phyloP scores from a whole-genome alignment of 176 grass and related monocot species.

The Olyra latifolia region DNA sequence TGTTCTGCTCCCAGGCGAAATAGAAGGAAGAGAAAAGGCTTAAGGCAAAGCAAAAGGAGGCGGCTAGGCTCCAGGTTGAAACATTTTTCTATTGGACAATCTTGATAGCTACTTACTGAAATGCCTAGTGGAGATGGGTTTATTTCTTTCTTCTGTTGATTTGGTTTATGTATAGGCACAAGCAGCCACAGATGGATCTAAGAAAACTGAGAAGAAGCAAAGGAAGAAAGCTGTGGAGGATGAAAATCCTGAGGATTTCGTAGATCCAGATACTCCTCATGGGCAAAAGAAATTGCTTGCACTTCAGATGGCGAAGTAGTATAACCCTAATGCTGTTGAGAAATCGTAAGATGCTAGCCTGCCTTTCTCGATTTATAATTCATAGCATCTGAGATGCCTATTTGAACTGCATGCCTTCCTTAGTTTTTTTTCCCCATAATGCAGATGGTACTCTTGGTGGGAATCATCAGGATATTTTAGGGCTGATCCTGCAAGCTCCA shows the following conservation, averaged over 20 bases:
- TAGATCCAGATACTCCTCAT: constrained; percentile 53
- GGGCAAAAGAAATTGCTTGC: constrained; percentile 73
- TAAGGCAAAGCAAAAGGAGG: constrained; percentile 76
- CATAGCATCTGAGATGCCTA: neutral
- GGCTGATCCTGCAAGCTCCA: constrained; percentile 69
- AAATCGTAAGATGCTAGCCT: constrained; percentile 54
- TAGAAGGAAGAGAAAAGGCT: constrained; percentile 77
- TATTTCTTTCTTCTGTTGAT: neutral
- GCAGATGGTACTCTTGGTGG: constrained; percentile 90
- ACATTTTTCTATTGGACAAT: neutral
- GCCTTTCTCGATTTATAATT: constrained; percentile 6
- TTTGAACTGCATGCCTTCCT: neutral
- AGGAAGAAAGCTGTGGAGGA: constrained; percentile 55
- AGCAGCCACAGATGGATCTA: constrained; percentile 52
- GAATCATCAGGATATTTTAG: constrained; percentile 70
- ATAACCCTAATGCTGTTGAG: constrained; percentile 67
- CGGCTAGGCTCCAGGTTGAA: constrained; percentile 62
- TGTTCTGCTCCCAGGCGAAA: constrained; percentile 50
- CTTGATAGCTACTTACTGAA: neutral
- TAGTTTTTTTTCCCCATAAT: neutral
- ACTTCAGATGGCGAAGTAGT: constrained; percentile 78
- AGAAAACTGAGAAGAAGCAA: constrained; percentile 68
- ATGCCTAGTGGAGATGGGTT: neutral
- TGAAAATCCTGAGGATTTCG: constrained; percentile 75
- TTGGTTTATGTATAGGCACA: constrained; percentile 51